Percentiles rank a stretch among this genome's conserved stretches.
These are phyloP conservation scores for Quercus phellos DNA, from an alignment of 331 rosid genomes.

Conservation along the genomic window DNA sequence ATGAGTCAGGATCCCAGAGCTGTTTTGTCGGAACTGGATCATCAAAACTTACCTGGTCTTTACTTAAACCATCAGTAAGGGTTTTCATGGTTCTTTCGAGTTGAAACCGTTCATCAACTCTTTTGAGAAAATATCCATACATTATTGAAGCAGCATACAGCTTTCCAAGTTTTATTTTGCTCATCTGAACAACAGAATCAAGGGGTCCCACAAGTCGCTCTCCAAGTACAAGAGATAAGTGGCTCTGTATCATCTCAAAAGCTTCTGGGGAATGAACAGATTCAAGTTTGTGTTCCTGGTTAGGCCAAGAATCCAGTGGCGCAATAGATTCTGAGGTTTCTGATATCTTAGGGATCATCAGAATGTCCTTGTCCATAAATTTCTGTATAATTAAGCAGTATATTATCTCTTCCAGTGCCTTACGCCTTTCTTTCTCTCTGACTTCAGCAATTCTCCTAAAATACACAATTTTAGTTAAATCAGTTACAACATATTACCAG, in stretches of 20 bases:
- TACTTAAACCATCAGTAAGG: slow-evolving; percentile 62
- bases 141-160: slow-evolving; percentile 94
- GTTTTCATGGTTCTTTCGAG: slow-evolving; percentile 81
- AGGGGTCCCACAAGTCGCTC: slow-evolving; percentile 78
- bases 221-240: slow-evolving; percentile 71
- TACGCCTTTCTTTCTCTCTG: slow-evolving; percentile 71
- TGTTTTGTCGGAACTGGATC: slow-evolving; percentile 54
- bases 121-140: slow-evolving; percentile 91
- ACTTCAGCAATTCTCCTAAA: slow-evolving; percentile 85
- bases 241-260: slow-evolving; percentile 89
- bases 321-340: slow-evolving; percentile 61
- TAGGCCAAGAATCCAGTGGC: slow-evolving; percentile 83
- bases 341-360: slow-evolving; percentile 77
- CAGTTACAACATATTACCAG: slow-evolving; percentile 8
- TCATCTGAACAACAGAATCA: slow-evolving; percentile 60
- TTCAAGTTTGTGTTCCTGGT: slow-evolving; percentile 85
- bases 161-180: slow-evolving; percentile 91
- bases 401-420: slow-evolving; percentile 70
- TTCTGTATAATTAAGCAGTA: slow-evolving; percentile 67
- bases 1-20: slow-evolving; percentile 91
- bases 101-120: slow-evolving; percentile 89
- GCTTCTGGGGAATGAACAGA: slow-evolving; percentile 84
- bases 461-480: slow-evolving; percentile 24
- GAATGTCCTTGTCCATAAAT: slow-evolving; percentile 59
- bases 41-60: slow-evolving; percentile 29